Evolutionary conservation across 1,284 basidiomycete species (phyloP).

Genomic region (Tetrapyrgos nigripes): DNA sequence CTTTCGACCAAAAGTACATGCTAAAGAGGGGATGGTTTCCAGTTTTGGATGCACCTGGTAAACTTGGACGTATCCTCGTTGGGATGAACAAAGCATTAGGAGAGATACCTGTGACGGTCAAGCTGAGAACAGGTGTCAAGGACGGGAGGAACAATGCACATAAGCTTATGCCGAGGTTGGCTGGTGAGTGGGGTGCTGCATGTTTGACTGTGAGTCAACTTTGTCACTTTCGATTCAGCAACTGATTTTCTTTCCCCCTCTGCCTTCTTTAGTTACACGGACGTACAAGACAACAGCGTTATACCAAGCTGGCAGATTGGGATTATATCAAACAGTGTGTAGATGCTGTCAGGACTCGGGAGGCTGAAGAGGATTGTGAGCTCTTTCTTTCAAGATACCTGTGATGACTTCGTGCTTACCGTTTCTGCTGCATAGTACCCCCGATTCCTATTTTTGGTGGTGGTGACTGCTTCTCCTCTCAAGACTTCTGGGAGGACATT

Average conservation of each 20-base stretch:
- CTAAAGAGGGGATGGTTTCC: slow-evolving; percentile 5
- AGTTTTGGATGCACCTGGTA: slow-evolving; percentile 86
- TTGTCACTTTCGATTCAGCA: background rate
- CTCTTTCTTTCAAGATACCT: background rate
- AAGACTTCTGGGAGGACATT: slow-evolving; percentile 84
- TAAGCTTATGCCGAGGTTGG: slow-evolving; percentile 89
- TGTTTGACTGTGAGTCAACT: slow-evolving; percentile 73
- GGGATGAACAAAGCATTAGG: slow-evolving; percentile 95
- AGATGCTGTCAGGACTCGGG: slow-evolving; percentile 78
- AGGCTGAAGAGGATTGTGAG: slow-evolving; percentile 79
- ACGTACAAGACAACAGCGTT: slow-evolving; percentile 89
- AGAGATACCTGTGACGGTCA: slow-evolving; percentile 95
- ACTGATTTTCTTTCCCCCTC: background rate
- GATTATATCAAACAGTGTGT: slow-evolving; percentile 90
- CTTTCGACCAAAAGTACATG: background rate
- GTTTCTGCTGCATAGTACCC: slow-evolving; percentile 56
- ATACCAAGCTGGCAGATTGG: slow-evolving; percentile 90
- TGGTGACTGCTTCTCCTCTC: slow-evolving; percentile 91
- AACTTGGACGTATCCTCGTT: slow-evolving; percentile 85
- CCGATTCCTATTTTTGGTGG: slow-evolving; percentile 95
- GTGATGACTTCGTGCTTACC: background rate
- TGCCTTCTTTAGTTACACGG: slow-evolving; percentile 79
- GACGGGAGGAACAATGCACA: slow-evolving; percentile 88
- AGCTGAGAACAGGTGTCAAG: slow-evolving; percentile 92
- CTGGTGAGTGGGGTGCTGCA: slow-evolving; percentile 76